A percentile compares a stretch with the other conserved stretches of the same genome.
Evolutionary conservation across 345 rosid genomes (phyloP).

Genomic region (Conringia planisiliqua): DNA sequence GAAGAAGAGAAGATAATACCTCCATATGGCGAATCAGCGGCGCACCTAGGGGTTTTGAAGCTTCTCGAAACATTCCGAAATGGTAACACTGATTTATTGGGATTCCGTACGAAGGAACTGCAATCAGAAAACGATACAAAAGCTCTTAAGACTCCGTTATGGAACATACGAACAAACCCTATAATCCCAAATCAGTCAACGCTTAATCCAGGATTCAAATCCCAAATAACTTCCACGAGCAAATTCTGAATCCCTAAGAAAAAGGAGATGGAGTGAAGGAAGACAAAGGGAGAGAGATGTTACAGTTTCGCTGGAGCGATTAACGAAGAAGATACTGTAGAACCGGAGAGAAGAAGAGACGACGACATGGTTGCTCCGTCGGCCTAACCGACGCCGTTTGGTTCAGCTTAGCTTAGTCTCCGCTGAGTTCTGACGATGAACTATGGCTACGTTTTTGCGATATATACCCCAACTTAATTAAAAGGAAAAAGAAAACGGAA

Average conservation of each 20-base stretch:
- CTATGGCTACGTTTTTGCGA: not conserved
- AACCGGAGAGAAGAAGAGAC: conserved; percentile 49
- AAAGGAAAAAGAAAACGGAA: not conserved
- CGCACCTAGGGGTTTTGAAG: conserved; percentile 44
- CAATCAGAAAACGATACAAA: not conserved
- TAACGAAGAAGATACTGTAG: conserved; percentile 48
- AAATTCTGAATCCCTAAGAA: conserved; percentile 2
- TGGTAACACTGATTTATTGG: conserved; percentile 21
- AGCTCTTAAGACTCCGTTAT: not conserved
- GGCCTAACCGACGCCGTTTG: conserved; percentile 30
- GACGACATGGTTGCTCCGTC: conserved; percentile 47
- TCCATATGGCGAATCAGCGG: conserved; percentile 59
- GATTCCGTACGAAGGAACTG: conserved; percentile 31
- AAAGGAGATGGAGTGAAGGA: not conserved
- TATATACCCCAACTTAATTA: not conserved
- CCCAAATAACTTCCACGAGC: not conserved
- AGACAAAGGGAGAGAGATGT: not conserved
- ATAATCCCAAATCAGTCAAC: not conserved
- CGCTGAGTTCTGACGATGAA: not conserved
- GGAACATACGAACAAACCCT: not conserved
- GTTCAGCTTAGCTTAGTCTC: not conserved
- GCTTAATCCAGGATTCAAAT: not conserved
- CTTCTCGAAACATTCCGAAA: conserved; percentile 33
- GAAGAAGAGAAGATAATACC: conserved; percentile 40
- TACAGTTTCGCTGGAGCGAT: conserved; percentile 48